These are phyloP conservation scores for Chiua virens DNA, from an alignment of 768 basidiomycete species.

Conservation along the genomic window DNA sequence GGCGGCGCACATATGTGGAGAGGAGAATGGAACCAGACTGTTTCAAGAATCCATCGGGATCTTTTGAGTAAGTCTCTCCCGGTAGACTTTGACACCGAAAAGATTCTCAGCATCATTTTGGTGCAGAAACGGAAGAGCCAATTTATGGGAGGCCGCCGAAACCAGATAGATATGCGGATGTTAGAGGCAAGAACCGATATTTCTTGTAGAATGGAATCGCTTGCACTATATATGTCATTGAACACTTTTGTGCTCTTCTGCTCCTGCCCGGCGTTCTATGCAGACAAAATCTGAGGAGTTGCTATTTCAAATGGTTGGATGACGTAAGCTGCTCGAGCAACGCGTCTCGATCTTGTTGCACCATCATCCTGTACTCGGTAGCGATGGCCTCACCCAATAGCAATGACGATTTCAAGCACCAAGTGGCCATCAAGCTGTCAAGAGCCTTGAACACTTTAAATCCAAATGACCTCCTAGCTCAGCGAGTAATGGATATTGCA, in stretches of 20 bases:
- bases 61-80: conserved; percentile 57
- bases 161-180: conserved; percentile 29
- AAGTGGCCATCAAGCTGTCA: conserved; percentile 77
- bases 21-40: conserved; percentile 68
- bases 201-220: conserved; percentile 25
- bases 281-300: too few relatives aligned
- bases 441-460: conserved; percentile 76
- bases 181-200: conserved; percentile 31
- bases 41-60: conserved; percentile 63
- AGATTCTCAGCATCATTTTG: neutral
- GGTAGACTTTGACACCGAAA: neutral
- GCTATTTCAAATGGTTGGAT: too few relatives aligned
- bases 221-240: too few relatives aligned
- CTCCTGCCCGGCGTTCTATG: too few relatives aligned
- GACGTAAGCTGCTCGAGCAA: too few relatives aligned
- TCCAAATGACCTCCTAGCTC: conserved; percentile 81
- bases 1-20: conserved; percentile 87
- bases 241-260: too few relatives aligned
- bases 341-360: too few relatives aligned
- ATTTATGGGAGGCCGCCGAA: conserved; percentile 30
- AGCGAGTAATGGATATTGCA: conserved; percentile 78
- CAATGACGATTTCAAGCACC: conserved; percentile 56
- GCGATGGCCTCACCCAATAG: conserved; percentile 2
- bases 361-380: too few relatives aligned
- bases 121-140: conserved; percentile 22